These are phyloP conservation scores for Mytilinidion resinicola DNA, from an alignment of 495 filamentous ascomycete genomes.

Conservation along the genomic window DNA sequence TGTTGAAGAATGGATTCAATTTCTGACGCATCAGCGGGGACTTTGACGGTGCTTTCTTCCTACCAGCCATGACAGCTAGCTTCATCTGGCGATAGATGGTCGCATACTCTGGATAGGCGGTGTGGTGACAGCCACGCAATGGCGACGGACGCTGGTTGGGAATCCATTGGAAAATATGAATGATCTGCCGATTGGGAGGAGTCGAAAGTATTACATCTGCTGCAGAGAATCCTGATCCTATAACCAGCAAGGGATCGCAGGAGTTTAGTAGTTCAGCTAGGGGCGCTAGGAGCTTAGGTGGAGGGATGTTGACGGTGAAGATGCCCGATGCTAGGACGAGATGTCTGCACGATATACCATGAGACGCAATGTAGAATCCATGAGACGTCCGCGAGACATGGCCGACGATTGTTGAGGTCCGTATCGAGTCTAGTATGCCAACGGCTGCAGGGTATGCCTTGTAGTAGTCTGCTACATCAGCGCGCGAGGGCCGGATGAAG, in stretches of 20 bases:
- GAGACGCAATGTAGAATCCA: slow-evolving; percentile 50
- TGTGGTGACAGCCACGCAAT: slow-evolving; percentile 54
- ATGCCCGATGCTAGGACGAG: slow-evolving; percentile 60
- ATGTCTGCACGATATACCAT: slow-evolving; percentile 52
- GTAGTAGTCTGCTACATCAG: slow-evolving; percentile 55
- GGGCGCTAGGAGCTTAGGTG: slow-evolving; percentile 43
- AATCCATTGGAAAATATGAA: slow-evolving; percentile 60
- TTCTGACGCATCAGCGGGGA: slow-evolving; percentile 26
- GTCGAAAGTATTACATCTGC: slow-evolving; percentile 58
- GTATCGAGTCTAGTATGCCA: slow-evolving; percentile 48
- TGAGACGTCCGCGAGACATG: slow-evolving; percentile 41
- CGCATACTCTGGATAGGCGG: slow-evolving; percentile 64
- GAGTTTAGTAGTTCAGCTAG: slow-evolving; percentile 31
- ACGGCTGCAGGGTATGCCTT: slow-evolving; percentile 50
- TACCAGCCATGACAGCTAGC: slow-evolving; percentile 39
- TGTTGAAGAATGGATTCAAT: slow-evolving; percentile 39
- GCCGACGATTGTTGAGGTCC: slow-evolving; percentile 38
- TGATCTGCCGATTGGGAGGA: slow-evolving; percentile 44
- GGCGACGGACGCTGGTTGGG: slow-evolving; percentile 52
- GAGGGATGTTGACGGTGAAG: slow-evolving; percentile 52
- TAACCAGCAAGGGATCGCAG: slow-evolving; percentile 41
- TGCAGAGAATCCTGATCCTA: slow-evolving; percentile 61
- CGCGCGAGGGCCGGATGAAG: slow-evolving; percentile 52
- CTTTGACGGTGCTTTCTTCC: not conserved
- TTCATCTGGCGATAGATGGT: slow-evolving; percentile 61